phyloP scores from a whole-genome alignment of 257 asterid species.

The Capsicum pubescens region DNA sequence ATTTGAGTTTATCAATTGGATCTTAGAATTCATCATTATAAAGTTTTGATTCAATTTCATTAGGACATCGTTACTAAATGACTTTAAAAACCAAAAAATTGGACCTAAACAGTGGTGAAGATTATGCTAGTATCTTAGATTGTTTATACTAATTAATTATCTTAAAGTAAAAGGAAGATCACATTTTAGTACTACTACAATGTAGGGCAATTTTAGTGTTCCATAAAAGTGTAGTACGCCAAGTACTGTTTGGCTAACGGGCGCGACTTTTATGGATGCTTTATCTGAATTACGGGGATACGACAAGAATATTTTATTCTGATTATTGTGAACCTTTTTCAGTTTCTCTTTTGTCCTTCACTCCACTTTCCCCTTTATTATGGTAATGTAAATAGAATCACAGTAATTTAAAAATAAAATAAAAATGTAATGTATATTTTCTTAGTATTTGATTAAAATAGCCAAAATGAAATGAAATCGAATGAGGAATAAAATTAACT shows the following conservation, averaged over 20 bases:
- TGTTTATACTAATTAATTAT: neutral
- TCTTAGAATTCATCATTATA: no score
- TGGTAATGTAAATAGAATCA: neutral
- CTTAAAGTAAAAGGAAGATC: neutral
- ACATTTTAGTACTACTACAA: neutral
- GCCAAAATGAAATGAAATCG: no score
- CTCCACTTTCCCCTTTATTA: conserved; percentile 26
- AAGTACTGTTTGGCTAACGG: neutral
- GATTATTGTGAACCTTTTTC: conserved; percentile 35
- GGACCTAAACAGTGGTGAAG: no score
- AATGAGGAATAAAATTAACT: neutral
- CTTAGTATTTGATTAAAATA: no score
- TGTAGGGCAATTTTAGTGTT: neutral
- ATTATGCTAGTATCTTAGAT: no score
- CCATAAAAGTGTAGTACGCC: neutral
- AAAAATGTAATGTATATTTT: no score
- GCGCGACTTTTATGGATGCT: conserved; percentile 48
- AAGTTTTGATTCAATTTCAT: no score
- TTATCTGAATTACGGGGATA: neutral
- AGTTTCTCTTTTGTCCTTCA: conserved; percentile 35
- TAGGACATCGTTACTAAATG: no score
- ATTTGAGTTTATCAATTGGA: no score
- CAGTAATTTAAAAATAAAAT: no score
- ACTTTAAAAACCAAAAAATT: no score
- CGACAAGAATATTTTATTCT: conserved; percentile 16